These are phyloP conservation scores for Agroathelia rolfsii DNA, from an alignment of 1,284 basidiomycete genomes.

Conservation along the genomic window DNA sequence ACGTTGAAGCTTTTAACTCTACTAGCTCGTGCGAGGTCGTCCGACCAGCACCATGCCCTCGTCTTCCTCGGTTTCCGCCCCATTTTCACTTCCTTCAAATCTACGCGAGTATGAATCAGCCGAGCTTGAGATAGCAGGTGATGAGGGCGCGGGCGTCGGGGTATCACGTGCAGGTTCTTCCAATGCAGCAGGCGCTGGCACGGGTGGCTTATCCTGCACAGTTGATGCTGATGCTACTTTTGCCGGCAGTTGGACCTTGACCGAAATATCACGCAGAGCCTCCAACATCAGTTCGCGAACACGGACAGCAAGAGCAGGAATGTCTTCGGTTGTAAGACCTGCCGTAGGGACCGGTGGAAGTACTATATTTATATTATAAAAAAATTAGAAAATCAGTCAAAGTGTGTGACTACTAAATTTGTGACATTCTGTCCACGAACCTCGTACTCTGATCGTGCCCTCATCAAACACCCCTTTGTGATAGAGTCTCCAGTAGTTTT, in stretches of 20 bases:
- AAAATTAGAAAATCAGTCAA: constrained; percentile 3
- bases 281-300: constrained; percentile 69
- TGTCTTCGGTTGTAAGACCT: constrained; percentile 59
- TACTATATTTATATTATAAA: constrained; percentile 32
- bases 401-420: constrained; percentile 4
- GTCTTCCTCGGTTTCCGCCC: constrained; percentile 66
- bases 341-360: constrained; percentile 69
- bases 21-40: constrained; percentile 29
- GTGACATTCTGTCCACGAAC: constrained; percentile 46
- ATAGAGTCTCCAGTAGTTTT: constrained; percentile 90
- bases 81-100: constrained; percentile 41
- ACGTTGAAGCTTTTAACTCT: neutral
- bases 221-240: constrained; percentile 6
- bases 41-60: constrained; percentile 72
- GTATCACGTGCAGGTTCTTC: constrained; percentile 12
- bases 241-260: constrained; percentile 20
- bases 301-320: constrained; percentile 47
- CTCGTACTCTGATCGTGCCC: constrained; percentile 75
- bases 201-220: constrained; percentile 3
- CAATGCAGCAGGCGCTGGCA: constrained; percentile 9
- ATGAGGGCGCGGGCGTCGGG: constrained; percentile 4
- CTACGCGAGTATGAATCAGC: constrained; percentile 1
- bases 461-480: constrained; percentile 68
- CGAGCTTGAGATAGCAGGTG: constrained; percentile 5
- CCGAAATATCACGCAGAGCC: constrained; percentile 58